Conservation (phyloP, 2,329 filamentous ascomycete genomes). For the Fusarium graminum region DNA sequence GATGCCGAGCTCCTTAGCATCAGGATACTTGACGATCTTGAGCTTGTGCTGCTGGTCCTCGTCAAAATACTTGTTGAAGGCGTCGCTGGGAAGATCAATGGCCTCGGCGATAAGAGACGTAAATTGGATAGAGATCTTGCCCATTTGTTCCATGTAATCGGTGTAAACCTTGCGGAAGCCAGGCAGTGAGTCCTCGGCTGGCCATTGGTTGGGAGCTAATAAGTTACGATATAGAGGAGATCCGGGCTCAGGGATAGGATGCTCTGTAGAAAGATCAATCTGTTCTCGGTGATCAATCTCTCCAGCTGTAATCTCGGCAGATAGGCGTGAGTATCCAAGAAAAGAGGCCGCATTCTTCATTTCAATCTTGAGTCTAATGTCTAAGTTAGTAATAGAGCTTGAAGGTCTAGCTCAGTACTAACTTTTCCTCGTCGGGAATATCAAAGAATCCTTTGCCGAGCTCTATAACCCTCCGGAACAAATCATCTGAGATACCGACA, state of each 20-base stretch:
- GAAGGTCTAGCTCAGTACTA: constrained; percentile 47
- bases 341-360: constrained; percentile 82
- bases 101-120: constrained; percentile 86
- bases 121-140: constrained; percentile 77
- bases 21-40: constrained; percentile 90
- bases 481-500: constrained; percentile 75
- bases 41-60: constrained; percentile 83
- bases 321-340: constrained; percentile 75
- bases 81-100: constrained; percentile 75
- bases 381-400: background rate
- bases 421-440: constrained; percentile 81
- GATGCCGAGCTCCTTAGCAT: constrained; percentile 70
- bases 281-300: constrained; percentile 86
- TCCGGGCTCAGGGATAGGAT: constrained; percentile 71
- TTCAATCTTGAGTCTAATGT: constrained; percentile 71
- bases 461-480: constrained; percentile 74
- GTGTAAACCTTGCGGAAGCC: constrained; percentile 76
- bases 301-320: constrained; percentile 79
- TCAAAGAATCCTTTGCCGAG: constrained; percentile 83
- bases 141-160: constrained; percentile 83
- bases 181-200: constrained; percentile 71
- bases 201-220: constrained; percentile 85
- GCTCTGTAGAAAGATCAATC: constrained; percentile 86
- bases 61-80: constrained; percentile 86
- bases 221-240: constrained; percentile 81